These are phyloP conservation scores for Salix exigua DNA, from an alignment of 345 rosid genomes.

Conservation along the genomic window DNA sequence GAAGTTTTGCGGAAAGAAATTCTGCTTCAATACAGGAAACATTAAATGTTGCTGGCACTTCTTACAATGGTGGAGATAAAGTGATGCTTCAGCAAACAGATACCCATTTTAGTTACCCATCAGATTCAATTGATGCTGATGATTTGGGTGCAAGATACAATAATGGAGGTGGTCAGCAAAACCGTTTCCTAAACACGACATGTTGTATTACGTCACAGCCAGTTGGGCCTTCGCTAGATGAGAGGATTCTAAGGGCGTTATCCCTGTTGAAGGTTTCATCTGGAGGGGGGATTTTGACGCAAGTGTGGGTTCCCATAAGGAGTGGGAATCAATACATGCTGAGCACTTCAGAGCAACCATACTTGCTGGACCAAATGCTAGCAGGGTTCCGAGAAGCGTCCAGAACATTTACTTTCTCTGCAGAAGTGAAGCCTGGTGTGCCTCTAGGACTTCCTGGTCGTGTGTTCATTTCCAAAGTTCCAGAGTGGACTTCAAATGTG, in stretches of 20 bases:
- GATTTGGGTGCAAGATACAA: slow-evolving; percentile 27
- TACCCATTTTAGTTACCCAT: slow-evolving; percentile 27
- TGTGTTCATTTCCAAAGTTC: slow-evolving; percentile 74
- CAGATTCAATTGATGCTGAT: slow-evolving; percentile 26
- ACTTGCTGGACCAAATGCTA: slow-evolving; percentile 69
- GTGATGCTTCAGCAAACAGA: slow-evolving; percentile 26
- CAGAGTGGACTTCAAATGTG: slow-evolving; percentile 91
- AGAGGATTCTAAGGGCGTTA: slow-evolving; percentile 79
- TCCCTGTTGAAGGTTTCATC: slow-evolving; percentile 66
- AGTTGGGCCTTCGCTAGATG: slow-evolving; percentile 52
- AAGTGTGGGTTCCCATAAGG: slow-evolving; percentile 78
- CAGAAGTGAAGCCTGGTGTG: slow-evolving; percentile 51
- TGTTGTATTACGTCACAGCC: slow-evolving; percentile 38
- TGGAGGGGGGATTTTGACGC: slow-evolving; percentile 78
- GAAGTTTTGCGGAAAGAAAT: slow-evolving; percentile 34
- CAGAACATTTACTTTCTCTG: slow-evolving; percentile 63
- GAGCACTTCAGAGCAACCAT: slow-evolving; percentile 79
- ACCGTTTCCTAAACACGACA: slow-evolving; percentile 12
- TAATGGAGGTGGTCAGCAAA: slow-evolving; percentile 22
- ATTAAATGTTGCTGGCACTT: slow-evolving; percentile 28
- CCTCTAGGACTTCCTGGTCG: slow-evolving; percentile 88
- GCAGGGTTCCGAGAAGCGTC: slow-evolving; percentile 91
- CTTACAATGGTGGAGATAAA: slow-evolving; percentile 42
- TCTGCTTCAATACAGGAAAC: slow-evolving; percentile 21
- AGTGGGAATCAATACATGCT: slow-evolving; percentile 56